phyloP scores from a whole-genome alignment of 768 basidiomycete genomes.

The Agaricus subrufescens region DNA sequence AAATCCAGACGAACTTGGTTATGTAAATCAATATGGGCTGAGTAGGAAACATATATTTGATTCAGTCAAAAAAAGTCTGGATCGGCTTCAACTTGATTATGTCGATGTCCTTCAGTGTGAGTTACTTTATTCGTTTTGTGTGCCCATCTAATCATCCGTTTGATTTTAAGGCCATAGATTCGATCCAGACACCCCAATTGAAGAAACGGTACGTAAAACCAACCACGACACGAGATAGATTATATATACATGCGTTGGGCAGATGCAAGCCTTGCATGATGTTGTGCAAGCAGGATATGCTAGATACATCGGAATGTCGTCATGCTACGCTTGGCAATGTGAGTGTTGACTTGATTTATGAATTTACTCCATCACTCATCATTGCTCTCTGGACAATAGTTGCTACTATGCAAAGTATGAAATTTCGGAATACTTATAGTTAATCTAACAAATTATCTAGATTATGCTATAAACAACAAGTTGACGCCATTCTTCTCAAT shows the following conservation, averaged over 20 bases:
- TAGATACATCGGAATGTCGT: conserved; percentile 56
- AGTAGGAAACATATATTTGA: conserved; percentile 69
- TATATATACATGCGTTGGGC: not conserved
- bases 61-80: conserved; percentile 52
- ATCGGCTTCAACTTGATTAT: conserved; percentile 70
- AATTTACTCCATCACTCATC: too few relatives aligned
- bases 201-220: conserved; percentile 38
- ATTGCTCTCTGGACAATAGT: conserved; percentile 20
- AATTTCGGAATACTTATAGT: not conserved
- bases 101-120: conserved; percentile 71
- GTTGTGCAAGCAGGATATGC: conserved; percentile 60
- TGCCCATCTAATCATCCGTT: conserved; percentile 25
- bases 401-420: conserved; percentile 51
- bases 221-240: not conserved
- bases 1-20: conserved; percentile 35
- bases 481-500: conserved; percentile 60
- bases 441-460: conserved; percentile 20
- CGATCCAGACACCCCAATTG: conserved; percentile 53
- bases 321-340: conserved; percentile 55
- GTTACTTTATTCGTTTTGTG: conserved; percentile 3
- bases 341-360: conserved; percentile 10
- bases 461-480: conserved; percentile 55
- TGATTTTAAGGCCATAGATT: conserved; percentile 42
- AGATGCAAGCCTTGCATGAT: conserved; percentile 69
- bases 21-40: conserved; percentile 49